Base-by-base conservation (phyloP, 495 filamentous ascomycete genomes). In the Barbatosphaeria neglecta region DNA sequence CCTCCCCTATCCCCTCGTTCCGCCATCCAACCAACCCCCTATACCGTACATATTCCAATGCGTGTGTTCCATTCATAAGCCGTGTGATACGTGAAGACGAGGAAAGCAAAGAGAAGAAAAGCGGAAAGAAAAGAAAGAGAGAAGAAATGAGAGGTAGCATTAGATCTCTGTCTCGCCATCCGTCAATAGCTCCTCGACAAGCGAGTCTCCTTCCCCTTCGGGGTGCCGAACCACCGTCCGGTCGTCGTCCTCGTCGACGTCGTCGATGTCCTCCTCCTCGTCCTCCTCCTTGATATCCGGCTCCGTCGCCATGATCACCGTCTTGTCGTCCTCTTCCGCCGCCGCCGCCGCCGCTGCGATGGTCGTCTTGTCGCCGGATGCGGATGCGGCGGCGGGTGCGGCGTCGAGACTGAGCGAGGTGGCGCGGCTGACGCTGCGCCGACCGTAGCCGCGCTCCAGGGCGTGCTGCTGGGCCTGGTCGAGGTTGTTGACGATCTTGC, bases 401-500 rank as follows among this genome's bases (percentile, higher is more conserved):
- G n/a, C n/a, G 16, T 56, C 62, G 0, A 53, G 49, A 9, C 53
- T 54, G 11, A 57, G 54, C 15, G 53, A 61, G 2, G 56, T 63
- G 6, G 58, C 58, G 16, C 64, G 54, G 46, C 67, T 68, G 4
- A 58, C 50, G 35, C 68, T 70, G 43, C 65, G 53, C 22, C 63
- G 47, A 16, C 59, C 62, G 47, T 47, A 53, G 20, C 48, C 53
- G 11, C 57, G 59, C 39, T 59, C 59, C 3, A 46, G 62, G 4
- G 58, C 53, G 11, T 56, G 59, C 39, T 59, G 58, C 3, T 47
- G 62, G 4, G 58, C 61, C 18, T 70, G 68, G 17, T 67, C 68
- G 11, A 79, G 60, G n/a, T 62, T 56, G 41, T 78, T 77, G 38
- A 80, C 73, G 37, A 80, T 78, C 64, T 80, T 82, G 40, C 73